Conservation (phyloP, 2,329 filamentous ascomycete genomes). For the Zymoseptoria brevis region DNA sequence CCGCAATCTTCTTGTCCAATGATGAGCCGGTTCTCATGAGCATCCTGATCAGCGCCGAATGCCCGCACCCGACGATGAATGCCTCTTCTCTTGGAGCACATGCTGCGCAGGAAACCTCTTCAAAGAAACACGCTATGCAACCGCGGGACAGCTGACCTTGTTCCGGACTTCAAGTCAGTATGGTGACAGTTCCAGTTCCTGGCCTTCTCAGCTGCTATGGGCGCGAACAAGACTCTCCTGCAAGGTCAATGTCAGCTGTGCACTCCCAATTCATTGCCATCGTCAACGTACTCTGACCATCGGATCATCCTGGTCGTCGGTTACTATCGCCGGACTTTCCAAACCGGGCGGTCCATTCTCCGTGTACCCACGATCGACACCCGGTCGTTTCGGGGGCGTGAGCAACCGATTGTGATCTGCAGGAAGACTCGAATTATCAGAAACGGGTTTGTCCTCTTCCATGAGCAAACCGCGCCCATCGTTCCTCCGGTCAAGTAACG, state of each 20-base stretch:
- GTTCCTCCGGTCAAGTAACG: conserved; percentile 68
- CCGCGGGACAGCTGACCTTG: neutral
- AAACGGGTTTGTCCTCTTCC: conserved; percentile 19
- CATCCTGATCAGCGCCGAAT: neutral
- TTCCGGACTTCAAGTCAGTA: neutral
- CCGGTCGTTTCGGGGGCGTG: conserved; percentile 39
- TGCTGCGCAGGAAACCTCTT: neutral
- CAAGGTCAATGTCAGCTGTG: conserved; percentile 3
- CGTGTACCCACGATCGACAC: conserved; percentile 59
- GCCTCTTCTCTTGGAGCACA: neutral
- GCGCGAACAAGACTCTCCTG: conserved; percentile 24
- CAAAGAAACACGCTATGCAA: neutral
- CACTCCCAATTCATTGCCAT: neutral
- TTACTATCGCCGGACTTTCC: conserved; percentile 57
- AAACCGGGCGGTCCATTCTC: conserved; percentile 54
- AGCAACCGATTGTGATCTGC: conserved; percentile 21
- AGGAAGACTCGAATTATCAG: conserved; percentile 11
- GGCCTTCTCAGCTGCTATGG: conserved; percentile 20
- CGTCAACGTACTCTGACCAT: conserved; percentile 45
- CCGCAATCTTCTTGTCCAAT: neutral
- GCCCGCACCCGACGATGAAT: neutral
- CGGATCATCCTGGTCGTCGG: conserved; percentile 53
- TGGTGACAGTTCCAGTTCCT: neutral
- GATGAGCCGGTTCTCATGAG: neutral
- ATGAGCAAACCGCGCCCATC: conserved; percentile 21